These are phyloP conservation scores for Pichia inconspicua DNA, from an alignment of 1,139 yeast genomes.

Conservation along the genomic window DNA sequence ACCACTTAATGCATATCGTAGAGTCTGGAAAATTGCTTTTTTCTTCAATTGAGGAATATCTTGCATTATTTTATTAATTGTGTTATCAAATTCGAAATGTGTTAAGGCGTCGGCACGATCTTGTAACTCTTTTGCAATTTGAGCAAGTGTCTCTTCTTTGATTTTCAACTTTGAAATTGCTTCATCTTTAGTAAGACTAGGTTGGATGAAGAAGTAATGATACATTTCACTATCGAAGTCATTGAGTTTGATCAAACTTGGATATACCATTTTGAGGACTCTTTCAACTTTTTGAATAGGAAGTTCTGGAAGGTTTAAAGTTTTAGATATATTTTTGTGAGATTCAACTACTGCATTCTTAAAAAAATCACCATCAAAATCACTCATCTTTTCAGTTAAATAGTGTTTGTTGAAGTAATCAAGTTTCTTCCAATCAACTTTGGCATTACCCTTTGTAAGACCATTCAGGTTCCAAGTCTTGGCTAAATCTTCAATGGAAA, in stretches of 20 bases:
- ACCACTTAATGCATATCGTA: conserved; percentile 71
- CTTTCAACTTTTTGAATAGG: conserved; percentile 28
- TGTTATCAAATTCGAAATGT: conserved; percentile 9
- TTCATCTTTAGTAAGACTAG: conserved; percentile 23
- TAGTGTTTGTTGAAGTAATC: conserved; percentile 69
- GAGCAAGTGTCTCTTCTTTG: conserved; percentile 2
- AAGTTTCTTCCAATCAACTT: conserved; percentile 74
- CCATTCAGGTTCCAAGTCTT: conserved; percentile 45
- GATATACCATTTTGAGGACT: conserved; percentile 31
- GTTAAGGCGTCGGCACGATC: conserved; percentile 2
- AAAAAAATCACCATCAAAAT: conserved; percentile 29
- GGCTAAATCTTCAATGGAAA: conserved; percentile 47
- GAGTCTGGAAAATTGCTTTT: conserved; percentile 41
- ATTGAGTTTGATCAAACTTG: conserved; percentile 38
- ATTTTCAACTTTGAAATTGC: conserved; percentile 16
- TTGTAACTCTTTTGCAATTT: conserved; percentile 6
- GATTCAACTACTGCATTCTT: conserved; percentile 29
- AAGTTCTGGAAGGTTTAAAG: conserved; percentile 18
- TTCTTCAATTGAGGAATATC: conserved; percentile 11
- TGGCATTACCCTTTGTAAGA: conserved; percentile 87
- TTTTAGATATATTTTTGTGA: conserved; percentile 20
- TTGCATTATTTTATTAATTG: conserved; percentile 6
- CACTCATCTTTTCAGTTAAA: conserved; percentile 33
- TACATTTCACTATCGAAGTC: conserved; percentile 40
- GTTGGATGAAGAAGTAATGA: conserved; percentile 41